Percentiles rank a stretch among this genome's conserved stretches.
Conservation (phyloP, 2,329 filamentous ascomycete genomes). For the Diaporthe eres region DNA sequence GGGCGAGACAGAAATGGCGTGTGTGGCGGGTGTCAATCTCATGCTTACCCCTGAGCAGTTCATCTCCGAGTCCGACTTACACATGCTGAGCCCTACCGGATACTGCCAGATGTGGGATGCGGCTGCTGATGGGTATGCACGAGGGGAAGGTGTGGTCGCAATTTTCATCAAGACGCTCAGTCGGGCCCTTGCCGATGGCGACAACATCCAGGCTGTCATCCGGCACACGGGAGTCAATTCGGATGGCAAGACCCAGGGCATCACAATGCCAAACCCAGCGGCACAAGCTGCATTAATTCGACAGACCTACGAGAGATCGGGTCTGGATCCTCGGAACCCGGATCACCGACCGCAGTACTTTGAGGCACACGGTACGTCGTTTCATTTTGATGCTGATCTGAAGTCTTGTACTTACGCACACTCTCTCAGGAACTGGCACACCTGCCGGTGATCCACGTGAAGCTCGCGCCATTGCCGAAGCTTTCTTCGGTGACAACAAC, state of each 20-base stretch:
- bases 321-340: constrained; percentile 52
- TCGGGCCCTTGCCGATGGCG: constrained; percentile 65
- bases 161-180: constrained; percentile 66
- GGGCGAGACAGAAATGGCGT: constrained; percentile 57
- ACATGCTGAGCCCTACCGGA: constrained; percentile 61
- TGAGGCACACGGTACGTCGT: constrained; percentile 58
- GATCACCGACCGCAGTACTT: constrained; percentile 61
- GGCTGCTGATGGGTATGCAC: constrained; percentile 67
- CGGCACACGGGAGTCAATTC: constrained; percentile 63
- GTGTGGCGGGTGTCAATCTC: constrained; percentile 60
- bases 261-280: constrained; percentile 65
- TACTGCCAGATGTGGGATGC: constrained; percentile 64
- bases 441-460: constrained; percentile 58
- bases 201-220: constrained; percentile 61
- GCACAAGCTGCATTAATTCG: constrained; percentile 62
- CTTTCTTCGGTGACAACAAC: constrained; percentile 52
- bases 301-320: constrained; percentile 59
- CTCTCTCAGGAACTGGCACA: constrained; percentile 50
- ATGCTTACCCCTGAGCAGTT: constrained; percentile 60
- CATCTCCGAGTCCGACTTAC: constrained; percentile 57
- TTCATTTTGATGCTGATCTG: background rate
- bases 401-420: accelerated
- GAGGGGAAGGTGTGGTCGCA: constrained; percentile 68
- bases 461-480: constrained; percentile 58
- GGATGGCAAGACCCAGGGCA: constrained; percentile 66